Base-by-base conservation (phyloP, 129 eudicot genomes). In the Flaveria bidentis region DNA sequence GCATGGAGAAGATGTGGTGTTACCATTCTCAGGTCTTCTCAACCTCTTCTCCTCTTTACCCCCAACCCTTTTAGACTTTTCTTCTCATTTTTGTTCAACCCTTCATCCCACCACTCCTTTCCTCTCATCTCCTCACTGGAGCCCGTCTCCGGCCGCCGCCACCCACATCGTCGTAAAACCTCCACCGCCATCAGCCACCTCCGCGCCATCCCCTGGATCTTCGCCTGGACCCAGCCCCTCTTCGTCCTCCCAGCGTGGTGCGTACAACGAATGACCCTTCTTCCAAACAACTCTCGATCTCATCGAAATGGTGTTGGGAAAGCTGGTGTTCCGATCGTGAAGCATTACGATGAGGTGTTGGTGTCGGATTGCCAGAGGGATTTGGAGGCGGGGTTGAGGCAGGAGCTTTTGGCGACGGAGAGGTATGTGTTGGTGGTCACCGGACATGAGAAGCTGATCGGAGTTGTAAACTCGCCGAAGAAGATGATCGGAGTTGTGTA, bases 221-320 rank as follows among this genome's bases (percentile, higher is more conserved):
- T 20, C 22, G 0, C 22, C 22, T 20, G 22, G 22, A 20, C 22
- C 22, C 22, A 20, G 22, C 0, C 22, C 22, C 22, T 0, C 22
- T 20, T 20, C 0, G 22, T 20, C 22, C 22, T 20, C 22, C 22
- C 22, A 0, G 22, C 22, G 22, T 20, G 22, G 22, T 20, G 93
- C 90, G 70, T 93, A 91, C 87, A 79, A 77, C 77, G 97, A 91
- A 51, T 93, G 98, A 97, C 98, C 98, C 1, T 93, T 93, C 66
- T 93, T 93, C 47, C 97, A 91, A 57, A 87, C 93, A 0, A 93
- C 98, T 0, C 2, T 93, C 1, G 98, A 93, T 74, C 88, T 93
- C 13, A 90, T 93, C 36, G 98, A 93, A 55, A 93, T 93, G 98
- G 93, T 93, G 16, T 69, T 91, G 98, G 96, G 44, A 93, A 93